phyloP scores from a whole-genome alignment of 192 early-diverging fungal genomes.

The Coemansia sp. region DNA sequence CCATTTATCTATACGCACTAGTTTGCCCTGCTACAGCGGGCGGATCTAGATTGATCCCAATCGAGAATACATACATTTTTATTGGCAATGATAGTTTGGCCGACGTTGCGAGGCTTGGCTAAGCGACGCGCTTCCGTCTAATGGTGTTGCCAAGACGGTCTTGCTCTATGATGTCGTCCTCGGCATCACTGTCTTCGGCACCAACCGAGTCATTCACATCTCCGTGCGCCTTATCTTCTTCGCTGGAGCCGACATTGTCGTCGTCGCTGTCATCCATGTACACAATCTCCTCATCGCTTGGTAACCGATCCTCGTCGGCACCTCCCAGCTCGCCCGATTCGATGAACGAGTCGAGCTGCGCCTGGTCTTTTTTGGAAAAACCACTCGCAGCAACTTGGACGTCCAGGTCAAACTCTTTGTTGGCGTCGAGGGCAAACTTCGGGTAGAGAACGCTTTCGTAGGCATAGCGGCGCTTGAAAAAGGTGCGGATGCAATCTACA shows the following conservation, averaged over 20 bases:
- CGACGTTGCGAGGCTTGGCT: no score
- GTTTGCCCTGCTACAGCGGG: no score
- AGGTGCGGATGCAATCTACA: conserved; percentile 94
- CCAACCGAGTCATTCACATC: conserved; percentile 20
- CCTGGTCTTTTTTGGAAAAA: conserved; percentile 86
- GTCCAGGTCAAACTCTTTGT: conserved; percentile 87
- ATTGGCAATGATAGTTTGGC: no score
- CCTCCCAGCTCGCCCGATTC: neutral
- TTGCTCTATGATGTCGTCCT: conserved; percentile 34
- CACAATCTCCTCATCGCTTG: conserved; percentile 26
- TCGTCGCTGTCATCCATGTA: conserved; percentile 6
- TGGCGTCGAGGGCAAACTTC: conserved; percentile 74
- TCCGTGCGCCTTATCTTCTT: conserved; percentile 2
- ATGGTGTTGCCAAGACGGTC: conserved; percentile 42
- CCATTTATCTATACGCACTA: neutral
- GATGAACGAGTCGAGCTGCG: conserved; percentile 67
- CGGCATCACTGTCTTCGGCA: conserved; percentile 18
- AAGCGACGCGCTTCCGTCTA: conserved; percentile 31
- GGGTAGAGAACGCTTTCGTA: conserved; percentile 93
- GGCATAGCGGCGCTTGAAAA: conserved; percentile 84
- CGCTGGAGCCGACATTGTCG: conserved; percentile 2
- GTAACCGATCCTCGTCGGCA: conserved; percentile 1
- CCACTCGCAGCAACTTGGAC: conserved; percentile 96
- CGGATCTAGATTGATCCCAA: no score
- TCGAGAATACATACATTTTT: no score